phyloP scores from a whole-genome alignment of 495 filamentous ascomycete genomes.

The Podospora conica region DNA sequence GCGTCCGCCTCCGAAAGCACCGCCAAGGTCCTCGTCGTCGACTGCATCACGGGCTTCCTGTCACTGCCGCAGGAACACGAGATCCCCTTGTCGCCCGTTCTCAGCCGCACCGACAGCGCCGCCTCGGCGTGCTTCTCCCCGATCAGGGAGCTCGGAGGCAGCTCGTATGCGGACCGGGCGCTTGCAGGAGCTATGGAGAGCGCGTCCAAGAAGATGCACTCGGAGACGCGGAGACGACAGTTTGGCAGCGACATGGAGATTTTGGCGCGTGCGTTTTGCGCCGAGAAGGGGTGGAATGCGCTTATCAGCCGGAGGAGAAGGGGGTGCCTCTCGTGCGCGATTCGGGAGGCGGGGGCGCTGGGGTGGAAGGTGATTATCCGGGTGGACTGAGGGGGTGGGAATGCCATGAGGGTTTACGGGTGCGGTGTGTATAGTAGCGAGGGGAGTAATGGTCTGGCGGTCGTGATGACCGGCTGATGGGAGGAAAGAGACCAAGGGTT shows the following conservation, averaged over 20 bases:
- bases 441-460: neutral
- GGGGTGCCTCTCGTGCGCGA: conserved; percentile 60
- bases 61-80: conserved; percentile 33
- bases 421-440: neutral
- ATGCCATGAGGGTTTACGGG: neutral
- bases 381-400: conserved; percentile 37
- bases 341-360: conserved; percentile 63
- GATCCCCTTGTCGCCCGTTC: conserved; percentile 31
- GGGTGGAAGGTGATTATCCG: conserved; percentile 60
- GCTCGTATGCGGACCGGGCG: neutral
- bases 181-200: conserved; percentile 16
- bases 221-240: conserved; percentile 44
- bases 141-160: neutral
- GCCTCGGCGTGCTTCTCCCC: conserved; percentile 8
- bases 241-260: conserved; percentile 55
- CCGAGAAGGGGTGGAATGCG: conserved; percentile 61
- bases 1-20: conserved; percentile 19
- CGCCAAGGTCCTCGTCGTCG: conserved; percentile 46
- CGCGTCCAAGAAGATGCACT: conserved; percentile 42
- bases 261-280: conserved; percentile 62
- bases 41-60: conserved; percentile 47
- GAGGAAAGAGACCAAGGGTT: neutral
- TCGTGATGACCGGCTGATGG: too few relatives aligned
- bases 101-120: conserved; percentile 26
- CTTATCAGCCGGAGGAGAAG: conserved; percentile 58